Evolutionary conservation across 495 filamentous ascomycete genomes (phyloP).

Genomic region (Podospora australis): DNA sequence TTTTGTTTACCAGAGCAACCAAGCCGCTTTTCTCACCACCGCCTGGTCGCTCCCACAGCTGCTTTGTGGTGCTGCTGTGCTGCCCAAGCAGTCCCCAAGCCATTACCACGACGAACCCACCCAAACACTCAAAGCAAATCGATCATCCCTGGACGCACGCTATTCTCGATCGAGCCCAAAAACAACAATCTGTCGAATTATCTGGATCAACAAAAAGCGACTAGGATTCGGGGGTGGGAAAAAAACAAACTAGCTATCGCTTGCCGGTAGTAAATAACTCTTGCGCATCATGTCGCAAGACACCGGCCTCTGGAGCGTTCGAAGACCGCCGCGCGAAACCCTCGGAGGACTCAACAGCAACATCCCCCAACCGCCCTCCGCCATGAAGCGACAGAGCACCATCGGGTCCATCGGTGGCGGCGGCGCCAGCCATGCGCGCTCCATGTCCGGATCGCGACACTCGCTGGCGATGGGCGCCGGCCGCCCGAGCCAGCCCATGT

Average conservation of each 20-base stretch:
- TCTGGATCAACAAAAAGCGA: background rate
- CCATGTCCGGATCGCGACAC: slow-evolving; percentile 74
- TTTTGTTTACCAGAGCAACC: slow-evolving; percentile 27
- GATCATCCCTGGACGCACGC: background rate
- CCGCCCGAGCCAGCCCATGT: slow-evolving; percentile 79
- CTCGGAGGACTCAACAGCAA: slow-evolving; percentile 69
- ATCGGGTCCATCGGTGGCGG: slow-evolving; percentile 43
- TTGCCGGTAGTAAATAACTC: background rate
- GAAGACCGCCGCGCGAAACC: slow-evolving; percentile 69
- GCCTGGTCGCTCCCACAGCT: no score
- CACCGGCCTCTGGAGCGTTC: slow-evolving; percentile 66
- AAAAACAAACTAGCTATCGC: background rate
- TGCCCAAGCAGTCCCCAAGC: background rate
- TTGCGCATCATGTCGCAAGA: slow-evolving; percentile 63
- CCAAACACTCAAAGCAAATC: background rate
- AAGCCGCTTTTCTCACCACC: background rate
- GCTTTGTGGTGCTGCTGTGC: no score
- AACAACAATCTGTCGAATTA: background rate
- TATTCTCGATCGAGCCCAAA: no score
- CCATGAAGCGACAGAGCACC: slow-evolving; percentile 89
- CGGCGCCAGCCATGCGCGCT: slow-evolving; percentile 63
- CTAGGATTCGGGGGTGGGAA: background rate
- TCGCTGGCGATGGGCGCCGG: slow-evolving; percentile 71
- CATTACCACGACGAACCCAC: background rate
- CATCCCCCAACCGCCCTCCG: slow-evolving; percentile 90